A percentile compares a stretch with the other conserved stretches of the same genome.
These are phyloP conservation scores for Kernera saxatilis DNA, from an alignment of 345 rosid species.

Conservation along the genomic window DNA sequence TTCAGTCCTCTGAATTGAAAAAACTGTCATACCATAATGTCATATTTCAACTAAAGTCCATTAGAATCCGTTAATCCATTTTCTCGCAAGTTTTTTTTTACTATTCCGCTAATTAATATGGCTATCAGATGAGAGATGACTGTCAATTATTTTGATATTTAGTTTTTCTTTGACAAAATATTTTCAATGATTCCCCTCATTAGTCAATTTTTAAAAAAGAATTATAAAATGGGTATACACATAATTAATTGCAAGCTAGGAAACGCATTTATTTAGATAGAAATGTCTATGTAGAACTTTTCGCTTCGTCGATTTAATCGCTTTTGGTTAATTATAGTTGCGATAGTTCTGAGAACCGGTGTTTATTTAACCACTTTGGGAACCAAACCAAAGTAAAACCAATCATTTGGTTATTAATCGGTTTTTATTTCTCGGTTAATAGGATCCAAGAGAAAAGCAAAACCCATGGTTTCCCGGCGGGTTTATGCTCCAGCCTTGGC, in stretches of 20 bases:
- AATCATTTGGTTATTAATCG: background rate
- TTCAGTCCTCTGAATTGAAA: background rate
- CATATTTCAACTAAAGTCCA: background rate
- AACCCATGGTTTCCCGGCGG: constrained; percentile 64
- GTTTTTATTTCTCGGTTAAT: background rate
- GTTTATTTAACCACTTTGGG: background rate
- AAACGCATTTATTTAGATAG: background rate
- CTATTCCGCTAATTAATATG: too few species aligned
- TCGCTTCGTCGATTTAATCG: background rate
- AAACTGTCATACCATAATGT: too few species aligned
- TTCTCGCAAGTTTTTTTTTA: too few species aligned
- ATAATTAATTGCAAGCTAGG: background rate
- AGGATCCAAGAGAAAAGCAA: constrained; percentile 64
- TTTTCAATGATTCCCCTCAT: too few species aligned
- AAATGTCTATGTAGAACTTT: background rate
- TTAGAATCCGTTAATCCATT: too few species aligned
- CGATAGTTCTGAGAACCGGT: background rate
- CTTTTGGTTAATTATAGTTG: background rate
- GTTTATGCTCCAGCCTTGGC: constrained; percentile 62
- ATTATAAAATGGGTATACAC: too few species aligned
- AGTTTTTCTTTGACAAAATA: too few species aligned
- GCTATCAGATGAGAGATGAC: too few species aligned
- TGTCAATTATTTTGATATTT: too few species aligned
- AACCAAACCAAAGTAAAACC: background rate
- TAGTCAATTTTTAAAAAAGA: too few species aligned